A percentile compares a stretch with the other conserved stretches of the same genome.
phyloP scores from a whole-genome alignment of 192 early-diverging fungal genomes.

The Spizellomyces sp. region DNA sequence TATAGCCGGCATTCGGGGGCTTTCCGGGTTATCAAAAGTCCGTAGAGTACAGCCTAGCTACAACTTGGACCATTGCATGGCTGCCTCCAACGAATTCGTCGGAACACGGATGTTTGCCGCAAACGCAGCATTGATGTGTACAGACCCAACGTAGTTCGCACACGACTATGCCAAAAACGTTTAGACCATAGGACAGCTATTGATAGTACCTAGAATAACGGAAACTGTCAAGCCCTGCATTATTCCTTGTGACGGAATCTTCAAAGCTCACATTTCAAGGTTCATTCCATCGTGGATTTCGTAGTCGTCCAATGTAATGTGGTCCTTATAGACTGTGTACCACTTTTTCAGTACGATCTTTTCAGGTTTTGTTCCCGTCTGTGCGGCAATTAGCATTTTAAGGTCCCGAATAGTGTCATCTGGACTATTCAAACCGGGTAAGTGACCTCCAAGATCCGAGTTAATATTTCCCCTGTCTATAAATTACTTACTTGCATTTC shows the following conservation, averaged over 20 bases:
- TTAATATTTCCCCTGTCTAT: neutral
- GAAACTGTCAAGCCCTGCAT: neutral
- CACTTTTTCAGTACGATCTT: slow-evolving; percentile 93
- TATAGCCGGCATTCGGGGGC: too few species aligned
- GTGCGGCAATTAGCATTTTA: slow-evolving; percentile 84
- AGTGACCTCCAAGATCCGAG: neutral
- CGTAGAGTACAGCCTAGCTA: too few species aligned
- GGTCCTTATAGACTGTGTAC: slow-evolving; percentile 84
- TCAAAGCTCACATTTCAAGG: slow-evolving; percentile 71
- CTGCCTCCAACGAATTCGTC: too few species aligned
- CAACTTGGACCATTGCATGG: too few species aligned
- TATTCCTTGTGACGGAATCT: neutral
- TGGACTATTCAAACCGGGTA: slow-evolving; percentile 42
- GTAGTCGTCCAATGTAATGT: slow-evolving; percentile 88
- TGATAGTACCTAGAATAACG: slow-evolving; percentile 15
- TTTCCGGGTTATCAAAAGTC: too few species aligned
- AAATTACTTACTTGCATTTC: slow-evolving; percentile 71
- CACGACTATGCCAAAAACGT: too few species aligned
- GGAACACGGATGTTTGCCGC: neutral
- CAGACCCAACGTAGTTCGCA: too few species aligned
- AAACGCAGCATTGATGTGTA: too few species aligned
- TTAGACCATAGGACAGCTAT: neutral
- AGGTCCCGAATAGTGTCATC: slow-evolving; percentile 84
- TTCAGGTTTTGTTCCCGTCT: slow-evolving; percentile 83
- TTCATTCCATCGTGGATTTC: slow-evolving; percentile 90